These are phyloP conservation scores for Rhizopogon hawkerae DNA, from an alignment of 1,284 basidiomycete genomes.

Conservation along the genomic window DNA sequence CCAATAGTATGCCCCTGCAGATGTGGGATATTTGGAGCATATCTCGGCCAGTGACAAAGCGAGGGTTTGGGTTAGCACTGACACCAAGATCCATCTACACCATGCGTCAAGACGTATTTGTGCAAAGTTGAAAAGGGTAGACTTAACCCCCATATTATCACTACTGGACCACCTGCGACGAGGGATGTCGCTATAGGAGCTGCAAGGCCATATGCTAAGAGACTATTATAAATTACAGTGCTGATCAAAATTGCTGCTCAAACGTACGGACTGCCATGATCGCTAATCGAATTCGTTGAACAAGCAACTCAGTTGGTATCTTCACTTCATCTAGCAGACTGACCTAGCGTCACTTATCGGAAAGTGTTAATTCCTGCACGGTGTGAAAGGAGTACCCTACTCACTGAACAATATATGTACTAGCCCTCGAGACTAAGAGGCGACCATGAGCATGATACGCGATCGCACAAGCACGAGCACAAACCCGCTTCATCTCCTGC, in stretches of 20 bases:
- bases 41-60: slow-evolving; percentile 48
- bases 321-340: slow-evolving; percentile 4
- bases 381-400: slow-evolving; percentile 11
- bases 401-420: slow-evolving; percentile 42
- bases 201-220: slow-evolving; percentile 41
- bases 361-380: background rate
- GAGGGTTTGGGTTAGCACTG: slow-evolving; percentile 35
- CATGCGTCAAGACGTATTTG: background rate
- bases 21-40: slow-evolving; percentile 48
- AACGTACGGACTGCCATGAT: slow-evolving; percentile 48
- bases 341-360: slow-evolving; percentile 39
- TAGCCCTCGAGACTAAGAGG: slow-evolving; percentile 37
- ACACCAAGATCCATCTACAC: slow-evolving; percentile 41
- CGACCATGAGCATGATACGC: background rate
- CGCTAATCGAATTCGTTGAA: slow-evolving; percentile 23
- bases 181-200: slow-evolving; percentile 48
- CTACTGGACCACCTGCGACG: slow-evolving; percentile 42
- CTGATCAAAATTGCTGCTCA: background rate
- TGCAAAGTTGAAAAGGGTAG: background rate
- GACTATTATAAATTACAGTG: slow-evolving; percentile 4
- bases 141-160: slow-evolving; percentile 45
- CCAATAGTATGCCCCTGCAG: slow-evolving; percentile 54
- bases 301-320: background rate
- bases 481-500: slow-evolving; percentile 42
- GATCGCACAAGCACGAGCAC: slow-evolving; percentile 6